phyloP scores from a whole-genome alignment of 2,329 filamentous ascomycete genomes.

The Botryotinia convoluta region DNA sequence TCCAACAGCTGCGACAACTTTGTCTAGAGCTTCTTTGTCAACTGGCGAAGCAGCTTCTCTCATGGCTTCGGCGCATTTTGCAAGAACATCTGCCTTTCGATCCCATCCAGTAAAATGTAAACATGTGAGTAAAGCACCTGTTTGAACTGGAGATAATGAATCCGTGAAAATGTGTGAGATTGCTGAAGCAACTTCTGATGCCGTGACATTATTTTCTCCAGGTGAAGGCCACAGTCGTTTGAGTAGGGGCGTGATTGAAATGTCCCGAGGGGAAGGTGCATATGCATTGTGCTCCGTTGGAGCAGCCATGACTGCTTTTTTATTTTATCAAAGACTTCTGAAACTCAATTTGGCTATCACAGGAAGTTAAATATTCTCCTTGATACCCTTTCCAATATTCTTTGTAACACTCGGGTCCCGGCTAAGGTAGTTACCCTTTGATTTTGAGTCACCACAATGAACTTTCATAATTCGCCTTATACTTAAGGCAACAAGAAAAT shows the following conservation, averaged over 20 bases:
- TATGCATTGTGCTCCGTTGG: slow-evolving; percentile 26
- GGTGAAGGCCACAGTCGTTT: slow-evolving; percentile 65
- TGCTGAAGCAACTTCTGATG: slow-evolving; percentile 83
- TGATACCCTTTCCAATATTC: not conserved
- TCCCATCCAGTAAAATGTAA: slow-evolving; percentile 90
- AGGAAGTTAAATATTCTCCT: not conserved
- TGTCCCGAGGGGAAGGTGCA: slow-evolving; percentile 25
- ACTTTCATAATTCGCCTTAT: slow-evolving; percentile 3
- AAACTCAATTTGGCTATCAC: not conserved
- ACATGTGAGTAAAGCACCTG: slow-evolving; percentile 81
- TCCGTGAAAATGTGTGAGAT: slow-evolving; percentile 91
- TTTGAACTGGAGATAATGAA: slow-evolving; percentile 82
- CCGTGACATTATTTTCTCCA: slow-evolving; percentile 53
- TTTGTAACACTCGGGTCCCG: slow-evolving; percentile 2
- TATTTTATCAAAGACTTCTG: not conserved
- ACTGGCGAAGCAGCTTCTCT: slow-evolving; percentile 72
- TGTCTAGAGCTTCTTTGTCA: slow-evolving; percentile 59
- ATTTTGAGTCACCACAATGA: slow-evolving; percentile 12
- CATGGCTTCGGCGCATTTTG: slow-evolving; percentile 82
- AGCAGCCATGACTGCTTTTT: slow-evolving; percentile 26
- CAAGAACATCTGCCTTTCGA: slow-evolving; percentile 78
- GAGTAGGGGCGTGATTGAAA: slow-evolving; percentile 66
- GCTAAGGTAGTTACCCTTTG: not conserved
- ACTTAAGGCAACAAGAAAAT: not conserved
- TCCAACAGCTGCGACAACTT: slow-evolving; percentile 58